Evolutionary conservation across 495 filamentous ascomycete genomes (phyloP), one percentile per base, ranked within the genome.

Genomic region (Neurospora sp.): DNA sequence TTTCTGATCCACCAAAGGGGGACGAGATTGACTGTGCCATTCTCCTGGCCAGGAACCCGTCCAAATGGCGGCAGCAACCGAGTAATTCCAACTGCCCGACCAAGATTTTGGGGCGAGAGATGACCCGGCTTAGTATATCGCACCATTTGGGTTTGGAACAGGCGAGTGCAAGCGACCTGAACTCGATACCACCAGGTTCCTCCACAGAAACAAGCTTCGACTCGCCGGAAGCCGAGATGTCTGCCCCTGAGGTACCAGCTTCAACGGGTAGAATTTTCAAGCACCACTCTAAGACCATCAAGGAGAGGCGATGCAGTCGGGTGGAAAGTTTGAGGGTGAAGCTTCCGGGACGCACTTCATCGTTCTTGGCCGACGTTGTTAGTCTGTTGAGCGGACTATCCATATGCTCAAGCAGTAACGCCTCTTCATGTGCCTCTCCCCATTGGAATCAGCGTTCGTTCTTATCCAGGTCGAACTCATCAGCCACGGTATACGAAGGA

Each of bases 371-470:
- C 6, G 75, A 74, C 12, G 72, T 66, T 23, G 72, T 70, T 2
- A 70, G 72, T 59, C n/a, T 76, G 41, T 12, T 76, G 39, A 70
- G 70, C 39, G 74, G 74, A 11, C 59, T 76, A 18, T 76, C 74
- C 10, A 73, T 76, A 14, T 70, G 72, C 12, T 76, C 72, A 31
- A 72, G 74, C 20, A 3, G 69, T 18, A 62, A 31, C 27, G 54
- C 66, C 8, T 75, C 74, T 44, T 70, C 62, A 8, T 72, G 59
- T 59, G 69, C 62, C 7, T 75, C 66, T 20, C 69, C 71, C 4
- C 39, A 46, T 2, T 41, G 62, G 44, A 75, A 72, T n/a, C 16
- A 38, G 42, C 59, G 73, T 12, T 73, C 74, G 44, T 40, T 70
- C 38, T 35, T 69, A 16, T 41, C 44, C 4, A 31, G 23, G 39